These are phyloP conservation scores for Aureobasidium zeae DNA, from an alignment of 2,329 filamentous ascomycete species.

Conservation along the genomic window DNA sequence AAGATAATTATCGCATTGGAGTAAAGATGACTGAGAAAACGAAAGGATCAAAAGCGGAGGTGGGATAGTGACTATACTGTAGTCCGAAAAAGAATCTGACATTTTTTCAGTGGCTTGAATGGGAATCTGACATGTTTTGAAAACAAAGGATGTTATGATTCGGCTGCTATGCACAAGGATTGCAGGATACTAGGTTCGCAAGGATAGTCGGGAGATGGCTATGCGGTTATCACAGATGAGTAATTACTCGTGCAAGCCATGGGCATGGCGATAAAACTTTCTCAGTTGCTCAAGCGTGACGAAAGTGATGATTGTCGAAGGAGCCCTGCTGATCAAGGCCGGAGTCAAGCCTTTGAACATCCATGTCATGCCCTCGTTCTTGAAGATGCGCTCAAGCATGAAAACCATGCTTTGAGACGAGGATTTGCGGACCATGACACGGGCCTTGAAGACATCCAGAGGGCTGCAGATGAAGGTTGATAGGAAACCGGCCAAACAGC, in stretches of 20 bases:
- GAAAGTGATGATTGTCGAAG: slow-evolving; percentile 20
- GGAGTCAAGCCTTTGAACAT: slow-evolving; percentile 22
- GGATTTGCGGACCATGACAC: slow-evolving; percentile 19
- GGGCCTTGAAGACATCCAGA: slow-evolving; percentile 22
- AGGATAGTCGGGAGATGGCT: too few species aligned
- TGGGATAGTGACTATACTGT: too few species aligned
- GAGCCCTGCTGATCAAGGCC: slow-evolving; percentile 22
- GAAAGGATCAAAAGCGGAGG: too few species aligned
- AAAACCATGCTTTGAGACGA: slow-evolving; percentile 17
- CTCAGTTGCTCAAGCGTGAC: slow-evolving; percentile 19
- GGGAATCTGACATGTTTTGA: too few species aligned
- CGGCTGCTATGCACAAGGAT: too few species aligned
- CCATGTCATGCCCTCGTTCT: slow-evolving; percentile 19
- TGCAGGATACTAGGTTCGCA: too few species aligned
- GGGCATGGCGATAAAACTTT: slow-evolving; percentile 14
- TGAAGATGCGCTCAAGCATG: slow-evolving; percentile 19
- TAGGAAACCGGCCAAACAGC: slow-evolving; percentile 21
- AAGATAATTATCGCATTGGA: too few species aligned
- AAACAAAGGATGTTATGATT: too few species aligned
- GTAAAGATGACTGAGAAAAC: too few species aligned
- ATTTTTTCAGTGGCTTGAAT: too few species aligned
- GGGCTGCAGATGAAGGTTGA: slow-evolving; percentile 23
- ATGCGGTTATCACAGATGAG: too few species aligned
- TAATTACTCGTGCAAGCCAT: slow-evolving; percentile 17
- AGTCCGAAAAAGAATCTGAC: too few species aligned